Evolutionary conservation across 129 eudicot genomes (phyloP).

Genomic region (Ambrosia artemisiifolia): DNA sequence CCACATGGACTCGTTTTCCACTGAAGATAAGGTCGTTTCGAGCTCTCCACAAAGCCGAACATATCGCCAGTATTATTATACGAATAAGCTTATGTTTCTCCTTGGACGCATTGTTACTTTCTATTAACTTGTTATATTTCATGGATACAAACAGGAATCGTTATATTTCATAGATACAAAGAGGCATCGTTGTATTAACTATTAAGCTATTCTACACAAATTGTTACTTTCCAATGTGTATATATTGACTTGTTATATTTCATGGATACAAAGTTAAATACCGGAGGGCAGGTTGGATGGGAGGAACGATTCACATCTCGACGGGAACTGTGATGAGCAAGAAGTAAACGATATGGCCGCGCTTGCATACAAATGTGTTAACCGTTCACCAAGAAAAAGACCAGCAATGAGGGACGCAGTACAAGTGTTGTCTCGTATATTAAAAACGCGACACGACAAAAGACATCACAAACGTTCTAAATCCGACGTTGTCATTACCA

Average conservation of each 20-base stretch:
- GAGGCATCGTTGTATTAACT: too few relatives aligned
- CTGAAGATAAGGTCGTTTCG: too few relatives aligned
- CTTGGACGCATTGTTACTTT: too few relatives aligned
- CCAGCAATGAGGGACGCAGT: conserved; percentile 88
- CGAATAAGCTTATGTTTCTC: too few relatives aligned
- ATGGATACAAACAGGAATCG: conserved; percentile 57
- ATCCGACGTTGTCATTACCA: conserved; percentile 40
- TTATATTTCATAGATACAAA: too few relatives aligned
- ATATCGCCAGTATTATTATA: conserved; percentile 1
- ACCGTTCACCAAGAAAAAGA: conserved; percentile 59
- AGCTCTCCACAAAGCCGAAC: too few relatives aligned
- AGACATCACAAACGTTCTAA: conserved; percentile 43
- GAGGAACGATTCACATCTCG: conserved; percentile 85
- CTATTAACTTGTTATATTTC: conserved; percentile 1
- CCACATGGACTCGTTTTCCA: too few relatives aligned
- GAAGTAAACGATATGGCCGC: conserved; percentile 77
- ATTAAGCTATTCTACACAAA: too few relatives aligned
- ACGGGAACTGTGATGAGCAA: conserved; percentile 58
- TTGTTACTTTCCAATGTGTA: too few relatives aligned
- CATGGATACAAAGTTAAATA: too few relatives aligned
- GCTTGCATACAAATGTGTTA: conserved; percentile 82
- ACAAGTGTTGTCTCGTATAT: conserved; percentile 56
- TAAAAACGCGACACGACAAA: conserved; percentile 45
- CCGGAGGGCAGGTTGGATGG: conserved; percentile 83
- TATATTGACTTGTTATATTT: too few relatives aligned